Percentiles rank a stretch among this genome's conserved stretches.
These are phyloP conservation scores for Boletus vermiculosoides DNA, from an alignment of 768 basidiomycete species.

Conservation along the genomic window DNA sequence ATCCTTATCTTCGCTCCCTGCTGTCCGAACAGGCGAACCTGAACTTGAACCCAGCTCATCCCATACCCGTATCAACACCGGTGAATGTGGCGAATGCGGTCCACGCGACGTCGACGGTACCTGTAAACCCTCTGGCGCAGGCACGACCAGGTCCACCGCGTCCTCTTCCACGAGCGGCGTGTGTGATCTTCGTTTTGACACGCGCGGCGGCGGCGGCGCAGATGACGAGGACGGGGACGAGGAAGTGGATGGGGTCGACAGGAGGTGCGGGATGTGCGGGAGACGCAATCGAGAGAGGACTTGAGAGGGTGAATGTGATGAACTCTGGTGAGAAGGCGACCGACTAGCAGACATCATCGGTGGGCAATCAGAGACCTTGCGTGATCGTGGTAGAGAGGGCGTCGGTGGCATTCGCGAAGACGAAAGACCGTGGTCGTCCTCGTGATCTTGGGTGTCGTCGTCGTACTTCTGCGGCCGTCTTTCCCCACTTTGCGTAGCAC, in stretches of 20 bases:
- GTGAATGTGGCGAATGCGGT: too few relatives aligned
- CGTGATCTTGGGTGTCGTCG: conserved; percentile 7
- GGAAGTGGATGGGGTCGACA: not conserved
- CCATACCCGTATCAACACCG: too few relatives aligned
- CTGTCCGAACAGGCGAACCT: too few relatives aligned
- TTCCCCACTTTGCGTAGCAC: conserved; percentile 25
- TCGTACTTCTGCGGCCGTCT: conserved; percentile 4
- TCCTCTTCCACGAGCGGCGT: too few relatives aligned
- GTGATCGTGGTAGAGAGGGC: conserved; percentile 10
- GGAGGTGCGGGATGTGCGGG: conserved; percentile 13
- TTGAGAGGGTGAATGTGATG: not conserved
- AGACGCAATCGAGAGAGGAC: conserved; percentile 9
- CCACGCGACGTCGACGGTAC: too few relatives aligned
- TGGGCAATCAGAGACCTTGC: conserved; percentile 6
- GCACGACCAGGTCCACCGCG: too few relatives aligned
- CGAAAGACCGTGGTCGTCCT: not conserved
- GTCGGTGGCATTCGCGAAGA: not conserved
- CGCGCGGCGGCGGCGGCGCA: not conserved
- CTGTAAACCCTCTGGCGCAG: too few relatives aligned
- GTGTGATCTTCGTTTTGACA: too few relatives aligned
- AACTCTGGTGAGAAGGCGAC: conserved; percentile 11
- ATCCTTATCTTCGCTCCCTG: too few relatives aligned
- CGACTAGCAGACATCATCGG: conserved; percentile 7
- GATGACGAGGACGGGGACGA: not conserved
- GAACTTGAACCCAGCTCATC: too few relatives aligned